Base-by-base conservation (phyloP, 768 basidiomycete species). In the Vararia minispora region DNA sequence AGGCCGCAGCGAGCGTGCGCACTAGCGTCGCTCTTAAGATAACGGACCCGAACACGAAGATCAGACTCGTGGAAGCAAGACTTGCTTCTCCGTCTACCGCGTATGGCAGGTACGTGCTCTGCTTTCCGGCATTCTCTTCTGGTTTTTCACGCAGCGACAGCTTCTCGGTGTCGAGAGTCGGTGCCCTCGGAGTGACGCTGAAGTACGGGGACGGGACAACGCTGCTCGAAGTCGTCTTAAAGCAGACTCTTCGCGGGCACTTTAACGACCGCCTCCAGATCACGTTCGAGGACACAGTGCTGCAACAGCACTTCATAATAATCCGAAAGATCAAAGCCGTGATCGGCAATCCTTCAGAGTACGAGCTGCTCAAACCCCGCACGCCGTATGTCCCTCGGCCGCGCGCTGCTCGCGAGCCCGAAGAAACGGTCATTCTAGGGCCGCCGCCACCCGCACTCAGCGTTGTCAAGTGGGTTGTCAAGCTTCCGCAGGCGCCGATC, bases 211-310 rank as follows among this genome's bases (percentile, higher is more conserved):
- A 16, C 20, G 24, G 8, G 20, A 42, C n/a, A 29, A 16, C 27
- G 2, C 18, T 4, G 10, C 44, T 74, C 18, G 38, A 33, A 0
- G 39, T 72, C 16, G 53, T 42, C 0, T 58, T 72, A 22, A 50
- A 43, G 3, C 60, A 67, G 0, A 6, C 24, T 0, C 26, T 44
- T 0, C 43, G 36, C 22, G 76, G 78, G 8, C 59, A 69, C 2
- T 73, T 63, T 41, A 63, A 74, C 35, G 73, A 74, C 31, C 65
- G 72, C 0, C 42, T 72, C 3, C 75, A 79, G 44, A 43, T 81
- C 14, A 36, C 63, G 0, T 72, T 81, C 48, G 54, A 71, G 43
- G 71, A 76, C 43, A 48, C 52, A 0, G 58, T 59, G 18, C 56
- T 69, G 8, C 49, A 54, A 7, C 64, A 66, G 26, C 54, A 45